Base-by-base conservation (phyloP, 2,329 filamentous ascomycete genomes). In the Capronia epimyces region DNA sequence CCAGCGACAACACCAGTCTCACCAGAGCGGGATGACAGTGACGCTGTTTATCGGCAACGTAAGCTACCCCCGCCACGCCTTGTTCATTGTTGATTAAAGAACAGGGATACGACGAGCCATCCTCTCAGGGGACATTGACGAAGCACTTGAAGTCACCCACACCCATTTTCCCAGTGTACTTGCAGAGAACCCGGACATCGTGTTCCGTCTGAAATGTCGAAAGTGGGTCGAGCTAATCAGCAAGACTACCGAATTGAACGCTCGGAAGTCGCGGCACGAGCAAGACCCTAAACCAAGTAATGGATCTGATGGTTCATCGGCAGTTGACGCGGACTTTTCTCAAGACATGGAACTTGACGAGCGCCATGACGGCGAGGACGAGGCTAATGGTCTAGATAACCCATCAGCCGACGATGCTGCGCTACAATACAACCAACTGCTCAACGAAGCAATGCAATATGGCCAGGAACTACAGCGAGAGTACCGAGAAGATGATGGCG, bases 171-270 rank as follows among this genome's bases (percentile, higher is more conserved):
- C 88, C 3, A 77, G 79, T 20, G 89, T 97, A 1, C 77, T 98
- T 15, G 76, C 81, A 41, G 80, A 87, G 18, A 89, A 95, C 63
- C 82, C 87, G 48, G 82, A 89, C 47, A 89, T 96, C 13, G 83
- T 90, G 65, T 97, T 98, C 70, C 86, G 84, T 51, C 74, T 98
- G 43, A 82, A 85, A 59, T 96, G 90, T 65, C 83, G 89, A 53
- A 94, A 93, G 65, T 96, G 97, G 66, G 84, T 97, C 54, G 93
- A 98, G 68, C 91, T 98, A 84, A 89, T 95, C 62, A 80, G 86
- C 34, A 80, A 78, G 51, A 83, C 83, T 29, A 82, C 84, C 2
- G 85, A 90, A 60, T 68, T 86, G 15, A 77, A 76, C 62, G 71
- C 75, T 29, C 69, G 70, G 6, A 68, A 71, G 29, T 72, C 75